Base-by-base conservation (phyloP, 2,329 filamentous ascomycete genomes). In the Cladosporium colombiae region DNA sequence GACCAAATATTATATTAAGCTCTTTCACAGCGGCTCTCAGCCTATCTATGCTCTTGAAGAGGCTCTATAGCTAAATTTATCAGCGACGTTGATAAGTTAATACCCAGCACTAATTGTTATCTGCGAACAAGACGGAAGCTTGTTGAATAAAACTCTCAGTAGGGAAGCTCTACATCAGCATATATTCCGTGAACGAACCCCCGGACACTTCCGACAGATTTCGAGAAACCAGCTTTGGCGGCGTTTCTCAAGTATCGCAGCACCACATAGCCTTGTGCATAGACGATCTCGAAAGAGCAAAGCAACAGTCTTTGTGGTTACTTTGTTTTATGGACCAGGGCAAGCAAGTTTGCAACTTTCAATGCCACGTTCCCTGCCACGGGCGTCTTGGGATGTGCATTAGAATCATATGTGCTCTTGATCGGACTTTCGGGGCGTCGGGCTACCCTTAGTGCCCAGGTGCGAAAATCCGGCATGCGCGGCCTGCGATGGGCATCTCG, bases 161-260 rank as follows among this genome's bases (percentile, higher is more conserved):
- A 7, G 21, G 40, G 8, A 11, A 37, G n/a, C 7, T n/a, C 10
- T n/a, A 44, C 18, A n/a, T 2, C 10, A 1, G 18, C 6, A 44
- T 1, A 14, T n/a, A n/a, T 44, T 1, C 6, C 37, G 6, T 5
- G 2, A 3, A 1, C 13, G 35, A 6, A 1, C 18, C 5, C n/a
- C 11, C 10, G 40, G n/a, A n/a, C 8, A 7, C 10, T 10, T 44
- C 7, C 18, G 21, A 21, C 7, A 18, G 7, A n/a, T n/a, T 5
- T 37, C 13, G 37, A 40, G 5, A 5, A n/a, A 1, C 5, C 37
- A 8, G 37, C 7, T n/a, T 8, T 44, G 37, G 37, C 16, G 18
- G 18, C 18, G 7, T n/a, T 8, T n/a, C 5, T 7, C 37, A n/a
- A n/a, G 18, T 3, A n/a, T 44, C 37, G 37, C 37, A n/a, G 18